These are phyloP conservation scores for Spiraea crenata DNA, from an alignment of 331 rosid genomes.

Conservation along the genomic window DNA sequence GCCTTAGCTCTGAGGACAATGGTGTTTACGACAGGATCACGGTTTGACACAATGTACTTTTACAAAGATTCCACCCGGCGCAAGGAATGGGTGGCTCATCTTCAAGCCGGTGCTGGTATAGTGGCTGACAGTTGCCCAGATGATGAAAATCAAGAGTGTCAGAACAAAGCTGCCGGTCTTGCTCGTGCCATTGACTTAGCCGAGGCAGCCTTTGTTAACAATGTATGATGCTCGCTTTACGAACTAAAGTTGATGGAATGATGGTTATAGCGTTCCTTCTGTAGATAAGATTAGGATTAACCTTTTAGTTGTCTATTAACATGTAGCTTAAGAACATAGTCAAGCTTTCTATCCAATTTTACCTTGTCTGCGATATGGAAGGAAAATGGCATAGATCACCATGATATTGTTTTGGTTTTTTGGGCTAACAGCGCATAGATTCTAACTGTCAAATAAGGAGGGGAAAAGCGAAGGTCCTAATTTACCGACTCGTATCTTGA, in stretches of 20 bases:
- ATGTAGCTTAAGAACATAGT: too few species aligned
- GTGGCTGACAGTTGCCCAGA: conserved; percentile 47
- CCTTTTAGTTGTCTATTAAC: too few species aligned
- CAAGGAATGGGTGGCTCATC: conserved; percentile 42
- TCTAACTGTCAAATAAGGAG: too few species aligned
- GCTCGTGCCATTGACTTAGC: conserved; percentile 49
- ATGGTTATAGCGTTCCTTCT: neutral
- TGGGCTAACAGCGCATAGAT: too few species aligned
- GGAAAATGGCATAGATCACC: too few species aligned
- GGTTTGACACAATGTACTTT: conserved; percentile 41
- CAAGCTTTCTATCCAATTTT: too few species aligned
- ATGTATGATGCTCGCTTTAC: neutral
- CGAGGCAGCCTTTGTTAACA: conserved; percentile 33
- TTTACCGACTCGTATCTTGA: too few species aligned
- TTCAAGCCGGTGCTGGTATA: conserved; percentile 49
- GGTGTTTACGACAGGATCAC: conserved; percentile 36
- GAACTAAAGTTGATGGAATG: neutral
- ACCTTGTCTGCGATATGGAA: too few species aligned
- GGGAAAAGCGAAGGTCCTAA: too few species aligned
- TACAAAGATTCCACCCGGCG: conserved; percentile 29
- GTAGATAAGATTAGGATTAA: too few species aligned
- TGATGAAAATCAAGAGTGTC: conserved; percentile 44
- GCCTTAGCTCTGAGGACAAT: conserved; percentile 43
- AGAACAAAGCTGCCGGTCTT: conserved; percentile 48
- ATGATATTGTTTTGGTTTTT: too few species aligned